Conservation (phyloP, 345 rosid genomes). For the Gossypium longicalyx region DNA sequence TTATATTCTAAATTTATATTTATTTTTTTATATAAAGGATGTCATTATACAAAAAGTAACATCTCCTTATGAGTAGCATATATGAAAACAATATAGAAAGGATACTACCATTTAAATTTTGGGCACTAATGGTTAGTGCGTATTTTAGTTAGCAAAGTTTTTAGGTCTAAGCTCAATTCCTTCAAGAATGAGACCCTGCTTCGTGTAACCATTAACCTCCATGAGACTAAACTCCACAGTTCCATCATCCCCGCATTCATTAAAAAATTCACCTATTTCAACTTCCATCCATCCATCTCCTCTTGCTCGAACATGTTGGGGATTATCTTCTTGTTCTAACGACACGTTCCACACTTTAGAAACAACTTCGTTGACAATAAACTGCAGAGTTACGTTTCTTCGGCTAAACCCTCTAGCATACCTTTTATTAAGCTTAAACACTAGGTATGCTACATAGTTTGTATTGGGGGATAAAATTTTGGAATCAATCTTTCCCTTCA, state of each 20-base stretch:
- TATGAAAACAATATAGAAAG: no score
- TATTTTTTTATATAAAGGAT: no score
- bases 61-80: slow-evolving; percentile 11
- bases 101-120: no score
- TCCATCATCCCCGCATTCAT: slow-evolving; percentile 28
- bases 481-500: slow-evolving; percentile 9
- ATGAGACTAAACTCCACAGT: slow-evolving; percentile 18
- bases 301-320: slow-evolving; percentile 10
- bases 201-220: not conserved
- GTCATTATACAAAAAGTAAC: no score
- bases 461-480: slow-evolving; percentile 15
- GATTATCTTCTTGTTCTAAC: not conserved
- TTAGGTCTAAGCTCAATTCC: slow-evolving; percentile 43
- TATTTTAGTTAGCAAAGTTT: no score
- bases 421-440: not conserved
- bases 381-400: not conserved
- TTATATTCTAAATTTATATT: no score
- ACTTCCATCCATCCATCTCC: slow-evolving; percentile 40
- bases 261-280: slow-evolving; percentile 35
- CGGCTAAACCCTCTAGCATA: not conserved
- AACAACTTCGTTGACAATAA: not conserved
- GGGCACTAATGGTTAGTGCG: no score
- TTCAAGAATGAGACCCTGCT: slow-evolving; percentile 29
- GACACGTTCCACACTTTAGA: not conserved
- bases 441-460: slow-evolving; percentile 25